phyloP scores from a whole-genome alignment of 2,329 filamentous ascomycete genomes.

The Ceratocystis variospora region DNA sequence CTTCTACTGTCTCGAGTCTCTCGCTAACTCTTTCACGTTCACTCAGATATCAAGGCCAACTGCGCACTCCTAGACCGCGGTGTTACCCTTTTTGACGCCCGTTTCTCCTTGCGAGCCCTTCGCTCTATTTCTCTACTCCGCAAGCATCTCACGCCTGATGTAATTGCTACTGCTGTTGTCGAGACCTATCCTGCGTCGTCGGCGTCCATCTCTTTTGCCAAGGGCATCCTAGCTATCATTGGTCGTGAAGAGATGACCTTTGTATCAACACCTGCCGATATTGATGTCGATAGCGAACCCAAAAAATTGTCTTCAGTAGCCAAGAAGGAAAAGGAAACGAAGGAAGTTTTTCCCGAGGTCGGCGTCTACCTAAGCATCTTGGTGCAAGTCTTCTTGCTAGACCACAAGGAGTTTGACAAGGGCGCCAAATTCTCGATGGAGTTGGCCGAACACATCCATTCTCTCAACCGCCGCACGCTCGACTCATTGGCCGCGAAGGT shows the following conservation, averaged over 20 bases:
- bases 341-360: constrained; percentile 72
- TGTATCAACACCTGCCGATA: constrained; percentile 41
- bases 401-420: constrained; percentile 64
- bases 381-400: constrained; percentile 75
- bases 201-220: constrained; percentile 50
- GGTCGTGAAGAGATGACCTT: constrained; percentile 53
- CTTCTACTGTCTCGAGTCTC: not conserved
- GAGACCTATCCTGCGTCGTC: constrained; percentile 57
- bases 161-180: constrained; percentile 66
- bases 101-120: constrained; percentile 86
- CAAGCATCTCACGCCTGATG: constrained; percentile 72
- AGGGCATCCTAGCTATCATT: constrained; percentile 56
- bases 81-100: constrained; percentile 81
- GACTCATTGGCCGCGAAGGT: constrained; percentile 89
- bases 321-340: constrained; percentile 56
- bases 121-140: constrained; percentile 91
- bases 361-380: constrained; percentile 82
- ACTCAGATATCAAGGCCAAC: constrained; percentile 82
- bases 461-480: constrained; percentile 81
- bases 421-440: constrained; percentile 75
- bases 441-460: constrained; percentile 72
- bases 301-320: constrained; percentile 31
- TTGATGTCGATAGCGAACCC: constrained; percentile 55
- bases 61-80: constrained; percentile 84
- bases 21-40: constrained; percentile 21